Evolutionary conservation across 2,329 filamentous ascomycete genomes (phyloP).

Genomic region (Podosphaera fusca): DNA sequence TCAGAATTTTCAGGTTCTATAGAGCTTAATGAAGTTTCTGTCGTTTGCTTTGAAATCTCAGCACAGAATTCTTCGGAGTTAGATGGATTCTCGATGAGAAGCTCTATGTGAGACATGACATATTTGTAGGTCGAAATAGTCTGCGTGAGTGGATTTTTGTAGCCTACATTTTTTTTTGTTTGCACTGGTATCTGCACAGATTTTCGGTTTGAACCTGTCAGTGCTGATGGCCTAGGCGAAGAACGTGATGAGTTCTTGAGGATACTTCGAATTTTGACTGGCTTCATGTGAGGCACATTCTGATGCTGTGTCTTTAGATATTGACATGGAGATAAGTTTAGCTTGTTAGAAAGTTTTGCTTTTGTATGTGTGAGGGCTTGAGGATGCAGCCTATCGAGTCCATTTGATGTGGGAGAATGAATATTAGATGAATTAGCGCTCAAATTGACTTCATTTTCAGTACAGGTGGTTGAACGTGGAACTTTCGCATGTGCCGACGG

Average conservation of each 20-base stretch:
- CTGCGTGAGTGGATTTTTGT: conserved; percentile 37
- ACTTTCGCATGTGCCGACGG: conserved; percentile 15
- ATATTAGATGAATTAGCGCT: conserved; percentile 11
- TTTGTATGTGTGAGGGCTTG: conserved; percentile 12
- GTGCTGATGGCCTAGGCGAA: conserved; percentile 25
- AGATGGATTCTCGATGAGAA: conserved; percentile 29
- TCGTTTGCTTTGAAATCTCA: conserved; percentile 18
- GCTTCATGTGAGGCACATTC: conserved; percentile 31
- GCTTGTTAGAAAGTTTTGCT: too few species aligned
- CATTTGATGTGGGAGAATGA: conserved; percentile 16
- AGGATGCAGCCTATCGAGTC: conserved; percentile 8
- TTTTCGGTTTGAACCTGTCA: conserved; percentile 28
- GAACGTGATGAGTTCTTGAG: conserved; percentile 42
- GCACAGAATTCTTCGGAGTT: conserved; percentile 10
- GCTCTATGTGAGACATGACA: conserved; percentile 37
- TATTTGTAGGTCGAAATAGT: conserved; percentile 41
- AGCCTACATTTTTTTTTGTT: conserved; percentile 26
- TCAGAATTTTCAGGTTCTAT: conserved; percentile 31
- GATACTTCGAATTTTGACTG: conserved; percentile 36
- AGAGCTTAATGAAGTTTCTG: conserved; percentile 29
- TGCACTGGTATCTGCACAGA: conserved; percentile 31
- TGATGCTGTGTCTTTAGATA: conserved; percentile 5
- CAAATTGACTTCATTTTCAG: conserved; percentile 5
- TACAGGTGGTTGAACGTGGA: conserved; percentile 11
- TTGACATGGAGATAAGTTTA: conserved; percentile 3